phyloP scores from a whole-genome alignment of 164 flowering plant genomes.

The Aristolochia contorta region DNA sequence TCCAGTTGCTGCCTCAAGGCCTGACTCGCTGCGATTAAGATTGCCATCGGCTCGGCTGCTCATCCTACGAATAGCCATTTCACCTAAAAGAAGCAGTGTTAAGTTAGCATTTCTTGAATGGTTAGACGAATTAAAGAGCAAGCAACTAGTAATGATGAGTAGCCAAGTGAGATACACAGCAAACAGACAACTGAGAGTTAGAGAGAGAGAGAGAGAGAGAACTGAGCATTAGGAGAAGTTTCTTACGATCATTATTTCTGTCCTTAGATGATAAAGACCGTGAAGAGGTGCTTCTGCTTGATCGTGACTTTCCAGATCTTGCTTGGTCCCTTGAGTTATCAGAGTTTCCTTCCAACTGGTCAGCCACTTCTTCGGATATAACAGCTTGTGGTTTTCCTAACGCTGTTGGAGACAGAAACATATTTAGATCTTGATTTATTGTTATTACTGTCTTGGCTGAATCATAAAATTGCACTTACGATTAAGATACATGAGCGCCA shows the following conservation, averaged over 20 bases:
- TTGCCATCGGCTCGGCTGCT: constrained; percentile 35
- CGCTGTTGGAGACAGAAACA: constrained; percentile 13
- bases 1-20: constrained; percentile 40
- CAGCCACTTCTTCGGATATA: constrained; percentile 23
- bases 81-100: constrained; percentile 32
- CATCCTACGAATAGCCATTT: constrained; percentile 42
- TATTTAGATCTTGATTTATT: too few species aligned
- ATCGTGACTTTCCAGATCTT: constrained; percentile 13
- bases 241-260: constrained; percentile 53
- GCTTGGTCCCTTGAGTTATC: constrained; percentile 13
- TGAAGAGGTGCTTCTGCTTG: constrained; percentile 18
- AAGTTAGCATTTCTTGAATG: background rate
- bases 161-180: too few species aligned
- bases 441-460: too few species aligned
- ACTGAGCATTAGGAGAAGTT: background rate
- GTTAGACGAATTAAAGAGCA: too few species aligned
- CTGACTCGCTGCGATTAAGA: constrained; percentile 28
- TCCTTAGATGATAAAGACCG: constrained; percentile 28
- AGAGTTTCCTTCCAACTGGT: constrained; percentile 13
- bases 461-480: constrained; percentile 12
- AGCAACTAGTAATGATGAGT: too few species aligned
- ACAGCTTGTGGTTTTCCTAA: constrained; percentile 27
- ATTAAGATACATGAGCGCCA: constrained; percentile 26
- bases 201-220: too few species aligned
- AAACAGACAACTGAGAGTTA: too few species aligned